Evolutionary conservation across 768 basidiomycete genomes (phyloP).

Genomic region (Boletus vinaceobasis): DNA sequence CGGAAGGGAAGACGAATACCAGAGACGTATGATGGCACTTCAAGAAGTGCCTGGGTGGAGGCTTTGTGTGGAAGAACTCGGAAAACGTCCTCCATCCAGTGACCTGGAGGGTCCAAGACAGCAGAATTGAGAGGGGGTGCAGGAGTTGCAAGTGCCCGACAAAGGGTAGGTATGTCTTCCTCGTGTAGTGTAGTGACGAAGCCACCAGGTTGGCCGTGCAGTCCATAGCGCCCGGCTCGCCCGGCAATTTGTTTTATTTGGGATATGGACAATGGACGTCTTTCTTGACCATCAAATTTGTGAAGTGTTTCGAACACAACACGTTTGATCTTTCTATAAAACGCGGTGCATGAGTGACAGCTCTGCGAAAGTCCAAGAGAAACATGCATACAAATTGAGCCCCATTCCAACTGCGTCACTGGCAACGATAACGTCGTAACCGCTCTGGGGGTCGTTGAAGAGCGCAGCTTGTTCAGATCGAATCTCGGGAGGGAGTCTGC

Average conservation of each 20-base stretch:
- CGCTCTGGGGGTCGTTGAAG: slow-evolving; percentile 84
- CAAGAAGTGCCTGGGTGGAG: slow-evolving; percentile 41
- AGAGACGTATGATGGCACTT: slow-evolving; percentile 50
- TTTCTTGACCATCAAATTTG: slow-evolving; percentile 58
- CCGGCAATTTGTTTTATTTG: slow-evolving; percentile 94
- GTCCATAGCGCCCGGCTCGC: slow-evolving; percentile 85
- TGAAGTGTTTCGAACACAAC: slow-evolving; percentile 69
- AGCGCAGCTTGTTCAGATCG: slow-evolving; percentile 87
- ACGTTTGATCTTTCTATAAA: slow-evolving; percentile 80
- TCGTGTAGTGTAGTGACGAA: slow-evolving; percentile 68
- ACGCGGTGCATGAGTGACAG: not conserved
- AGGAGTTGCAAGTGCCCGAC: slow-evolving; percentile 49
- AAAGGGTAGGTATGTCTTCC: slow-evolving; percentile 60
- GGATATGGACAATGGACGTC: slow-evolving; percentile 56
- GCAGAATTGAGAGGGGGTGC: slow-evolving; percentile 52
- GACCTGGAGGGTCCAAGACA: slow-evolving; percentile 35
- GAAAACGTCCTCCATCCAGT: slow-evolving; percentile 27
- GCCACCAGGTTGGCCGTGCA: slow-evolving; percentile 57
- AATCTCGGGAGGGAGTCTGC: slow-evolving; percentile 86
- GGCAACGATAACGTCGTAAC: slow-evolving; percentile 85
- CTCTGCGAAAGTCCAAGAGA: not conserved
- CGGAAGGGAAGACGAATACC: slow-evolving; percentile 43
- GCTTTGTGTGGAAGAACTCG: slow-evolving; percentile 43
- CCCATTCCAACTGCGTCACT: slow-evolving; percentile 98
- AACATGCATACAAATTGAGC: slow-evolving; percentile 75